These are phyloP conservation scores for Grifola frondosa DNA, from an alignment of 1,284 basidiomycete species.

Conservation along the genomic window DNA sequence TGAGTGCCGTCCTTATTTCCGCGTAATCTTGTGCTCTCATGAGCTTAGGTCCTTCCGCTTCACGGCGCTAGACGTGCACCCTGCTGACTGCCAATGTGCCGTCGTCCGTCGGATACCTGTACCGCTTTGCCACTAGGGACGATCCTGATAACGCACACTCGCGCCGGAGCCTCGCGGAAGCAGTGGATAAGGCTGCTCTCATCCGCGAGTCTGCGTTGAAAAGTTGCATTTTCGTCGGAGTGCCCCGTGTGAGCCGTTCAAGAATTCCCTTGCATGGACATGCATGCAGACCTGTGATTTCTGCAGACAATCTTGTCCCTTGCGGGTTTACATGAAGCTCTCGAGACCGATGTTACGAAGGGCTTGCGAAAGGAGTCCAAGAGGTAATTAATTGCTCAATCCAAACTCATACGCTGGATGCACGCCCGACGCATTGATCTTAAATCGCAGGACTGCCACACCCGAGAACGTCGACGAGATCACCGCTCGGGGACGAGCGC, in stretches of 20 bases:
- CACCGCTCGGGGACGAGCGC: conserved; percentile 59
- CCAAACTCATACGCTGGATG: neutral
- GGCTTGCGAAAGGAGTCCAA: conserved; percentile 64
- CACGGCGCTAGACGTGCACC: conserved; percentile 65
- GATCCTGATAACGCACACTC: conserved; percentile 44
- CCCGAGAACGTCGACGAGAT: conserved; percentile 67
- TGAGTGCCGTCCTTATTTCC: conserved; percentile 34
- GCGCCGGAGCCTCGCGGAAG: conserved; percentile 46
- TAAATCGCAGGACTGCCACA: conserved; percentile 55
- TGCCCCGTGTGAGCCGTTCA: conserved; percentile 68
- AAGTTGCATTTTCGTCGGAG: conserved; percentile 90
- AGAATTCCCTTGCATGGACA: neutral
- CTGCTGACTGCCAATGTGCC: conserved; percentile 83
- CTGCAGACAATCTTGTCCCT: conserved; percentile 81
- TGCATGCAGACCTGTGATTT: conserved; percentile 2
- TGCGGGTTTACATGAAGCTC: conserved; percentile 67
- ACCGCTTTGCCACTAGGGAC: conserved; percentile 68
- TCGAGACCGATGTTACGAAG: conserved; percentile 78
- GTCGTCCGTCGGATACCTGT: conserved; percentile 75
- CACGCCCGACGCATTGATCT: conserved; percentile 1
- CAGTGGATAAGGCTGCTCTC: conserved; percentile 71
- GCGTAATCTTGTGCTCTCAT: conserved; percentile 3
- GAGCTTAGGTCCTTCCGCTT: conserved; percentile 1
- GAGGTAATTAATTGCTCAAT: conserved; percentile 46
- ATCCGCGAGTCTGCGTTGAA: conserved; percentile 95